Evolutionary conservation across 768 basidiomycete genomes (phyloP).

Genomic region (Rhizopogon rudus): DNA sequence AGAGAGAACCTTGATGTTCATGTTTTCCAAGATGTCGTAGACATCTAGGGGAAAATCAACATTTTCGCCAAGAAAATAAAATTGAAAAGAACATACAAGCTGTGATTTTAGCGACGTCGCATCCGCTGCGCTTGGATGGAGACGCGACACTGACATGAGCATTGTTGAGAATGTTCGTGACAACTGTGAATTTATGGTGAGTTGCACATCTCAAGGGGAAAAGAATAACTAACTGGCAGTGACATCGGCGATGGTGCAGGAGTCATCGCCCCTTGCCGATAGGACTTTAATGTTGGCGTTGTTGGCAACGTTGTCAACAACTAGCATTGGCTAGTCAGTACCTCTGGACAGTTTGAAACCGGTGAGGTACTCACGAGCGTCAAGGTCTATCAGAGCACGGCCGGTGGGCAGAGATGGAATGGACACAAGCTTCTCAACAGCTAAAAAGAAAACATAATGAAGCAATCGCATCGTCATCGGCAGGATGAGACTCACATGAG

Average conservation of each 20-base stretch:
- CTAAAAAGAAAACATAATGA: too few species aligned
- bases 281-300: too few species aligned
- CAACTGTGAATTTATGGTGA: neutral
- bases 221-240: neutral
- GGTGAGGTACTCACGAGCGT: too few species aligned
- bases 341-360: too few species aligned
- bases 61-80: neutral
- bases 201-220: too few species aligned
- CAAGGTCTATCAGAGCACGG: too few species aligned
- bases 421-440: too few species aligned
- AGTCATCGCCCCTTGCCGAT: too few species aligned
- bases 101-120: neutral
- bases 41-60: neutral
- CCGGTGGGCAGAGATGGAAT: too few species aligned
- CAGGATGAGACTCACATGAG: too few species aligned
- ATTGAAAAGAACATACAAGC: neutral
- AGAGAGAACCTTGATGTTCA: neutral
- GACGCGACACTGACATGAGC: neutral
- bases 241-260: neutral
- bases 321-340: neutral
- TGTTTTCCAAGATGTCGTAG: neutral
- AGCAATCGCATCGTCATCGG: too few species aligned
- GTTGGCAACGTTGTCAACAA: neutral
- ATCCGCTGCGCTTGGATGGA: neutral
- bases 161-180: neutral